phyloP scores from a whole-genome alignment of 306 rosid genomes.

The Geum urbanum region DNA sequence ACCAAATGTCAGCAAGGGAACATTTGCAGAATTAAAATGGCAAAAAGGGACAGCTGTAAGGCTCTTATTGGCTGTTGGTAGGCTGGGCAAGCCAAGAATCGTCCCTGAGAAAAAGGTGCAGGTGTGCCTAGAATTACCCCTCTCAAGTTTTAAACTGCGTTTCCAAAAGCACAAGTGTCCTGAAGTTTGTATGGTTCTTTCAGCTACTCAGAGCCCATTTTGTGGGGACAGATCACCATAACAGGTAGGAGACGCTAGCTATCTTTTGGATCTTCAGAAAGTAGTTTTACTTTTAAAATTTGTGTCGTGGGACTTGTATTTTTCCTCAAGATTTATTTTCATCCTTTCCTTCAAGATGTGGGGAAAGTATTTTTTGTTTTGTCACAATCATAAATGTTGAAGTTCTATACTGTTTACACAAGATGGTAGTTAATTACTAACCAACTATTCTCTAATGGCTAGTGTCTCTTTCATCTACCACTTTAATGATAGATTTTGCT shows the following conservation, averaged over 20 bases:
- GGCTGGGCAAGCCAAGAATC: too few relatives aligned
- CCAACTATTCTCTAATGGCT: slow-evolving; percentile 7
- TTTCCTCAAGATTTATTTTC: slow-evolving; percentile 14
- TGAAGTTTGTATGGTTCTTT: neutral
- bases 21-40: too few relatives aligned
- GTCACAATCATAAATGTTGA: slow-evolving; percentile 16
- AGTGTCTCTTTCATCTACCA: slow-evolving; percentile 7
- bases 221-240: slow-evolving; percentile 35
- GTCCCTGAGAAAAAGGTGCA: neutral
- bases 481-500: neutral
- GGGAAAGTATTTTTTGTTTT: slow-evolving; percentile 28
- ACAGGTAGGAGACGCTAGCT: slow-evolving; percentile 19
- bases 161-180: neutral
- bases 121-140: neutral
- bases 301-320: slow-evolving; percentile 21
- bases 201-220: slow-evolving; percentile 17
- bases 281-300: slow-evolving; percentile 41
- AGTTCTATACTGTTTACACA: neutral
- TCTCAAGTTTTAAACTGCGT: neutral
- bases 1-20: too few relatives aligned
- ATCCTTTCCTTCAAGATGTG: slow-evolving; percentile 15
- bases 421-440: neutral
- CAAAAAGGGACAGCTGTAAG: too few relatives aligned
- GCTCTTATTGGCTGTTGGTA: too few relatives aligned
- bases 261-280: slow-evolving; percentile 37